Conservation (phyloP, 73 alveolate species). For the Paramecium caudatum region DNA sequence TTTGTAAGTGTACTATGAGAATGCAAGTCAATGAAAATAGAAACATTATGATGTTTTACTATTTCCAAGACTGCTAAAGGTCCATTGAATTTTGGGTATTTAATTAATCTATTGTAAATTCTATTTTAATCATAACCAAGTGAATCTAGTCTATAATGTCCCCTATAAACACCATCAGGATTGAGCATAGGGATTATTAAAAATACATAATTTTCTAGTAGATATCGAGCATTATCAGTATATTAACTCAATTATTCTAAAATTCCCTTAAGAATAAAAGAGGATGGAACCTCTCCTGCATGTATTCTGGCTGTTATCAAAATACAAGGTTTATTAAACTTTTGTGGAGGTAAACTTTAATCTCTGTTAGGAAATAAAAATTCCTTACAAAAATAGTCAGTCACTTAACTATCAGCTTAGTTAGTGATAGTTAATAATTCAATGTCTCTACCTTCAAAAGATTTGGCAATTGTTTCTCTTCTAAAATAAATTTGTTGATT, state of each 20-base stretch:
- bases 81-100: not conserved
- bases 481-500: slow-evolving; percentile 72
- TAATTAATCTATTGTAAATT: not conserved
- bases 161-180: slow-evolving; percentile 95
- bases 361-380: slow-evolving; percentile 68
- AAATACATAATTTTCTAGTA: slow-evolving; percentile 85
- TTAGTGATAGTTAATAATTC: slow-evolving; percentile 87
- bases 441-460: slow-evolving; percentile 84
- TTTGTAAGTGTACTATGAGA: not conserved
- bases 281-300: slow-evolving; percentile 81
- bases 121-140: slow-evolving; percentile 3
- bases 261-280: slow-evolving; percentile 80
- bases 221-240: slow-evolving; percentile 76
- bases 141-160: slow-evolving; percentile 72
- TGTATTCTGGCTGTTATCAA: slow-evolving; percentile 77
- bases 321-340: slow-evolving; percentile 69
- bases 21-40: not conserved
- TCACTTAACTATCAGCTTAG: slow-evolving; percentile 77
- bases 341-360: too few relatives aligned
- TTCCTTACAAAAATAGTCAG: slow-evolving; percentile 30
- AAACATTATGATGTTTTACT: not conserved
- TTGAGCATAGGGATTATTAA: slow-evolving; percentile 94
- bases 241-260: slow-evolving; percentile 78
- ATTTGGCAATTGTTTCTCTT: slow-evolving; percentile 82
- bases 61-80: not conserved